phyloP scores from a whole-genome alignment of 495 filamentous ascomycete species.

The Penicillium steckii region DNA sequence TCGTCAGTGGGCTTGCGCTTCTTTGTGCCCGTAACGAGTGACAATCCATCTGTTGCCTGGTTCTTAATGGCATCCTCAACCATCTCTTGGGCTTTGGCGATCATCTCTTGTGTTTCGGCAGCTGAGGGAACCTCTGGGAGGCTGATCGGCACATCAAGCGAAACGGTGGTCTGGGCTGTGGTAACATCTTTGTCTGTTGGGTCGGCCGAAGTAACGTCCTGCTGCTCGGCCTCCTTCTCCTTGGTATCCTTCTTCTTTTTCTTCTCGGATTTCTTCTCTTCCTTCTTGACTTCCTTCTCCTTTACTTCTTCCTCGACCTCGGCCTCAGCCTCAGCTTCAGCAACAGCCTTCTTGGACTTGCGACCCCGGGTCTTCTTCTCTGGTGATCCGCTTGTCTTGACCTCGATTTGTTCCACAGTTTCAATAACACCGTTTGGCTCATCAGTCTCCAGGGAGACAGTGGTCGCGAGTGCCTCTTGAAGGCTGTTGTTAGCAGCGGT shows the following conservation, averaged over 20 bases:
- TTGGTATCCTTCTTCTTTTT: slow-evolving; percentile 16
- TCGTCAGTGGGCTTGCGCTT: slow-evolving; percentile 86
- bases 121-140: slow-evolving; percentile 68
- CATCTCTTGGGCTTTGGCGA: slow-evolving; percentile 85
- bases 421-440: slow-evolving; percentile 24
- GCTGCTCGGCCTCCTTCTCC: slow-evolving; percentile 34
- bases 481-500: slow-evolving; percentile 49
- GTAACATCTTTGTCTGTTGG: slow-evolving; percentile 58
- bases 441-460: slow-evolving; percentile 35
- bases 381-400: slow-evolving; percentile 22
- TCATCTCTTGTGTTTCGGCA: slow-evolving; percentile 75
- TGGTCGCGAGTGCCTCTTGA: slow-evolving; percentile 48
- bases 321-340: slow-evolving; percentile 34
- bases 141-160: slow-evolving; percentile 70
- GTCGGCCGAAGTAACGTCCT: slow-evolving; percentile 29
- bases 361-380: slow-evolving; percentile 30
- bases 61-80: slow-evolving; percentile 73
- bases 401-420: slow-evolving; percentile 29
- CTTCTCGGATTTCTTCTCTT: slow-evolving; percentile 21
- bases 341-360: slow-evolving; percentile 31
- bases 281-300: slow-evolving; percentile 44
- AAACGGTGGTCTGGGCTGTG: slow-evolving; percentile 72
- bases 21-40: slow-evolving; percentile 45
- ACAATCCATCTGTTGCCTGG: slow-evolving; percentile 40
- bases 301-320: slow-evolving; percentile 24